These are phyloP conservation scores for Huntiella moniliformis DNA, from an alignment of 2,329 filamentous ascomycete genomes.

Conservation along the genomic window DNA sequence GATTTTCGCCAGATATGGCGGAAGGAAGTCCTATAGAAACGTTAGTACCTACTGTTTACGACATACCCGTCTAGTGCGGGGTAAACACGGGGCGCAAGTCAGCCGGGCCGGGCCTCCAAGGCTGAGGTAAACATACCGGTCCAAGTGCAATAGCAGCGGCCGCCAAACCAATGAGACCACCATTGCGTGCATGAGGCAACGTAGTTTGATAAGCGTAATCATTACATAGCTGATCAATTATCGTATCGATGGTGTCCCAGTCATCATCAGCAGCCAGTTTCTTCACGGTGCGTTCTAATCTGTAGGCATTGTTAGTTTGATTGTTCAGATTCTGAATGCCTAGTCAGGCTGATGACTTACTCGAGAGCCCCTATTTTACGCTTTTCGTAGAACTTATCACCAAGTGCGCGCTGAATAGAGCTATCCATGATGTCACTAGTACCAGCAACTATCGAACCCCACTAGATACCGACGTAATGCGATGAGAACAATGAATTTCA, in stretches of 20 bases:
- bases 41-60: neutral
- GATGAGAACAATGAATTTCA: too few relatives aligned
- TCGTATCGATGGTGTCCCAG: conserved; percentile 61
- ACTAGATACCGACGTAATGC: too few relatives aligned
- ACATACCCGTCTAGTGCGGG: neutral
- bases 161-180: conserved; percentile 84
- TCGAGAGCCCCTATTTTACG: conserved; percentile 91
- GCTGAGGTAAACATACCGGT: conserved; percentile 39
- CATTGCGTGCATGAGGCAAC: conserved; percentile 89
- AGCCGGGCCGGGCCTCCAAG: neutral
- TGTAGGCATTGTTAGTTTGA: conserved; percentile 21
- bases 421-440: conserved; percentile 48
- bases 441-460: too few relatives aligned
- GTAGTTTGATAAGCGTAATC: conserved; percentile 96
- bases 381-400: conserved; percentile 98
- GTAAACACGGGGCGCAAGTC: neutral
- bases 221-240: conserved; percentile 90
- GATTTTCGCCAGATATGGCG: conserved; percentile 79
- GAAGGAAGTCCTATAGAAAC: conserved; percentile 31
- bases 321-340: neutral
- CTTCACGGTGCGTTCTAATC: conserved; percentile 77
- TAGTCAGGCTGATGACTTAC: conserved; percentile 32
- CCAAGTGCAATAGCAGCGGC: conserved; percentile 91
- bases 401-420: conserved; percentile 74
- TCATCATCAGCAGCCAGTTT: conserved; percentile 63